Conservation (phyloP, 2,329 filamentous ascomycete genomes). For the Colletotrichum cuscutae region DNA sequence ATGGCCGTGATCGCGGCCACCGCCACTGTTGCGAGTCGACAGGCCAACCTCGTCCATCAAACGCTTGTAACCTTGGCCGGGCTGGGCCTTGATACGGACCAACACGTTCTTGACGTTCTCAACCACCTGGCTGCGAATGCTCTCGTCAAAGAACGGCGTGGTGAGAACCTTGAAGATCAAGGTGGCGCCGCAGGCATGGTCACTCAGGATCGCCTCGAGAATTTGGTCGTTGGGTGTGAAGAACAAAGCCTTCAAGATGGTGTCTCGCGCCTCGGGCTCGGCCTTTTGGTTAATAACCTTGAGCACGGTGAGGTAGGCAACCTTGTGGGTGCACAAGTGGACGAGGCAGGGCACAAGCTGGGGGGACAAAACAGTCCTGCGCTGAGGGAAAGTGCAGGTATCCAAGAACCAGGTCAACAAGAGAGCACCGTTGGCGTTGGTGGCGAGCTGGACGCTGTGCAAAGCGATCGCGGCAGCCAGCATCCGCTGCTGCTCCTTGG, state of each 20-base stretch:
- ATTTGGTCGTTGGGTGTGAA: slow-evolving; percentile 88
- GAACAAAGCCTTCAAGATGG: slow-evolving; percentile 90
- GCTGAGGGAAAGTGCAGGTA: slow-evolving; percentile 93
- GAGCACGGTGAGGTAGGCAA: slow-evolving; percentile 94
- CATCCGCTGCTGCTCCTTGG: slow-evolving; percentile 95
- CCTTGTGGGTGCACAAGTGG: slow-evolving; percentile 97
- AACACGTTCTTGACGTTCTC: slow-evolving; percentile 93
- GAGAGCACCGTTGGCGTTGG: slow-evolving; percentile 93
- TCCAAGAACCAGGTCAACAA: slow-evolving; percentile 98
- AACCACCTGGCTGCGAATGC: slow-evolving; percentile 85
- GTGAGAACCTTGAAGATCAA: slow-evolving; percentile 99
- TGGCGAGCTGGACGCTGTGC: slow-evolving; percentile 95
- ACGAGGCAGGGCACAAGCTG: slow-evolving; percentile 92
- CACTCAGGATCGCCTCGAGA: slow-evolving; percentile 88
- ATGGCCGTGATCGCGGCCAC: slow-evolving; percentile 56
- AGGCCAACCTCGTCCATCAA: slow-evolving; percentile 98
- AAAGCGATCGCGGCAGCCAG: slow-evolving; percentile 94
- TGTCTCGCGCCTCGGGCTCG: slow-evolving; percentile 91
- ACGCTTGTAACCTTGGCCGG: slow-evolving; percentile 96
- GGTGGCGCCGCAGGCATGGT: slow-evolving; percentile 92
- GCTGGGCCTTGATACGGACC: slow-evolving; percentile 89
- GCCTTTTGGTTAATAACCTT: slow-evolving; percentile 99
- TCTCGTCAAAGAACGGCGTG: slow-evolving; percentile 96
- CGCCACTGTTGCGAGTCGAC: slow-evolving; percentile 68
- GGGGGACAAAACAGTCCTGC: slow-evolving; percentile 90